phyloP scores from a whole-genome alignment of 164 flowering plant species.

The Piper longum region DNA sequence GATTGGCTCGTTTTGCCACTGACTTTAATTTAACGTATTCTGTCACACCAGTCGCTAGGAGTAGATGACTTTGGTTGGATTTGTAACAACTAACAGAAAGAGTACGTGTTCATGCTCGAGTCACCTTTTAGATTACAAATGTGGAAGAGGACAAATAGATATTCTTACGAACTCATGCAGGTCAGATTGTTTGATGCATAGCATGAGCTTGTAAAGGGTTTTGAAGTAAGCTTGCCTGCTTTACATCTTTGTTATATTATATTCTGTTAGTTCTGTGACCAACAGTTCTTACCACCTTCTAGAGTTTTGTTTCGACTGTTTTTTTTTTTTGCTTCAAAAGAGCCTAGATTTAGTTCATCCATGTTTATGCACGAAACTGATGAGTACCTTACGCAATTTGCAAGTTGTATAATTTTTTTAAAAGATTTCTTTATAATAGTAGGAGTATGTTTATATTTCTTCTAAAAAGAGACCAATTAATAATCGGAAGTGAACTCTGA shows the following conservation, averaged over 20 bases:
- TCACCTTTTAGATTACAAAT: neutral
- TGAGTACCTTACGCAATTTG: too few species aligned
- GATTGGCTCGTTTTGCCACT: neutral
- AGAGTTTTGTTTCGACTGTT: too few species aligned
- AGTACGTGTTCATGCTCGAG: neutral
- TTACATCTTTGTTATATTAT: neutral
- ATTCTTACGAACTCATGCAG: neutral
- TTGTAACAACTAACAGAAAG: constrained; percentile 3
- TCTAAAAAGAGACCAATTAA: too few species aligned
- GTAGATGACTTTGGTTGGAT: constrained; percentile 10
- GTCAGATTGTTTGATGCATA: neutral
- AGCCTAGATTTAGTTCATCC: too few species aligned
- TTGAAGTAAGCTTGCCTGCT: neutral
- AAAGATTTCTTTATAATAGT: too few species aligned
- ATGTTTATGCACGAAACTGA: too few species aligned
- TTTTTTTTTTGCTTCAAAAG: too few species aligned
- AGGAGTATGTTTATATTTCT: too few species aligned
- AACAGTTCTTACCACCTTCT: too few species aligned
- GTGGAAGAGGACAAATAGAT: neutral
- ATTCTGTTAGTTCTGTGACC: too few species aligned
- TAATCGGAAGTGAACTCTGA: too few species aligned
- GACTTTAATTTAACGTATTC: neutral
- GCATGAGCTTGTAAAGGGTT: neutral
- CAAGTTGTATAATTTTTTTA: too few species aligned
- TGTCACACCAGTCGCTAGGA: neutral